phyloP scores from a whole-genome alignment of 2,329 filamentous ascomycete species.

The Colletotrichum ledebouriae region DNA sequence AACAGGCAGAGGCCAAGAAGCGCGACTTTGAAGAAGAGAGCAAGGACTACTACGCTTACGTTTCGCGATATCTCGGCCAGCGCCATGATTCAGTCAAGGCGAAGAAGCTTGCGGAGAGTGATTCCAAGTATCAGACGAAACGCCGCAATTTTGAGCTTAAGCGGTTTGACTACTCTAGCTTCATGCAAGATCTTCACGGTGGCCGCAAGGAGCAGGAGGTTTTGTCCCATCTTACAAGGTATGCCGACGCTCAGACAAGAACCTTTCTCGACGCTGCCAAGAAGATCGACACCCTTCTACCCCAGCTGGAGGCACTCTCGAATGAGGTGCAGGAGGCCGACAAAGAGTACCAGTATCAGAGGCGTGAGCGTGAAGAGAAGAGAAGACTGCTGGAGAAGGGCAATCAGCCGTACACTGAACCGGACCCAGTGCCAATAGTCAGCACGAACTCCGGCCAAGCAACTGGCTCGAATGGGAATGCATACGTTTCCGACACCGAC shows the following conservation, averaged over 20 bases:
- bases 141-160: slow-evolving; percentile 95
- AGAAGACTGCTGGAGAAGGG: slow-evolving; percentile 90
- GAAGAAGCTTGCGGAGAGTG: slow-evolving; percentile 95
- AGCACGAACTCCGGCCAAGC: slow-evolving; percentile 51
- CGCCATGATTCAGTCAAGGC: slow-evolving; percentile 95
- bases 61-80: slow-evolving; percentile 95
- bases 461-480: slow-evolving; percentile 58
- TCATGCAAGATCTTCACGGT: slow-evolving; percentile 99
- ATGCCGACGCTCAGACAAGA: slow-evolving; percentile 89
- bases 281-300: slow-evolving; percentile 87
- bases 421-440: slow-evolving; percentile 67
- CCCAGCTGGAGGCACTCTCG: slow-evolving; percentile 89
- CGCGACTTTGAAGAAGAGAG: slow-evolving; percentile 99
- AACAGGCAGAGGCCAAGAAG: slow-evolving; percentile 96
- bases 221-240: slow-evolving; percentile 92
- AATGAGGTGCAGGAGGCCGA: slow-evolving; percentile 92
- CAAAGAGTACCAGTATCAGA: slow-evolving; percentile 95
- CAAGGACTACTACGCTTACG: slow-evolving; percentile 97
- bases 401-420: slow-evolving; percentile 79
- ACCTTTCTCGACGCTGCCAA: slow-evolving; percentile 86
- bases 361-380: slow-evolving; percentile 96
- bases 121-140: slow-evolving; percentile 96
- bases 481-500: slow-evolving; percentile 74
- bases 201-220: slow-evolving; percentile 99
- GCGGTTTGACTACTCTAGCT: slow-evolving; percentile 98